phyloP scores from a whole-genome alignment of 2,329 filamentous ascomycete species.

The Scopulariopsis brevicaulis region DNA sequence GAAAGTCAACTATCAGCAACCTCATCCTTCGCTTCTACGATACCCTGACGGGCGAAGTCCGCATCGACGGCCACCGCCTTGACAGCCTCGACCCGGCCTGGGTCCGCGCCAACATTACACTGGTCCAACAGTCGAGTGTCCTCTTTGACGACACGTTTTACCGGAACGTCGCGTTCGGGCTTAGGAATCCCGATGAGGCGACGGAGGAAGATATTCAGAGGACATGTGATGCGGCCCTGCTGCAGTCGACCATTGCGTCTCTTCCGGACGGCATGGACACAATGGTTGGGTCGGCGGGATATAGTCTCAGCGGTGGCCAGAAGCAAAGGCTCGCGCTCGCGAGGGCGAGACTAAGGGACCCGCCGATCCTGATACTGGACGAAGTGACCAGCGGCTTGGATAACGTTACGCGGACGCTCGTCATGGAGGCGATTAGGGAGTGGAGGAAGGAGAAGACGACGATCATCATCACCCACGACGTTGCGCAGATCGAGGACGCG shows the following conservation, averaged over 20 bases:
- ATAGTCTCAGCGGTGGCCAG: slow-evolving; percentile 72
- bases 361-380: slow-evolving; percentile 58
- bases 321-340: slow-evolving; percentile 73
- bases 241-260: slow-evolving; percentile 54
- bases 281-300: slow-evolving; percentile 55
- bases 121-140: slow-evolving; percentile 73
- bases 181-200: slow-evolving; percentile 32
- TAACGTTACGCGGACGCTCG: slow-evolving; percentile 49
- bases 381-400: slow-evolving; percentile 84
- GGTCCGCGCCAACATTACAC: slow-evolving; percentile 65
- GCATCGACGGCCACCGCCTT: slow-evolving; percentile 55
- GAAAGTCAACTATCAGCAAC: slow-evolving; percentile 81
- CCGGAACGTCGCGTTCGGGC: slow-evolving; percentile 68
- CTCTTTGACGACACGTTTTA: slow-evolving; percentile 74
- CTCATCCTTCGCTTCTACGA: slow-evolving; percentile 70
- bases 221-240: slow-evolving; percentile 55
- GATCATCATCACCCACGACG: slow-evolving; percentile 86
- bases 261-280: slow-evolving; percentile 66
- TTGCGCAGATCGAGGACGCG: slow-evolving; percentile 57
- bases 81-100: slow-evolving; percentile 54
- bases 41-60: slow-evolving; percentile 51
- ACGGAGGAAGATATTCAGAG: slow-evolving; percentile 42
- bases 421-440: slow-evolving; percentile 63
- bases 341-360: slow-evolving; percentile 63
- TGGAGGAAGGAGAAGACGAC: slow-evolving; percentile 81